Conservation (phyloP, 768 basidiomycete species). For the Tulasnella sp. region DNA sequence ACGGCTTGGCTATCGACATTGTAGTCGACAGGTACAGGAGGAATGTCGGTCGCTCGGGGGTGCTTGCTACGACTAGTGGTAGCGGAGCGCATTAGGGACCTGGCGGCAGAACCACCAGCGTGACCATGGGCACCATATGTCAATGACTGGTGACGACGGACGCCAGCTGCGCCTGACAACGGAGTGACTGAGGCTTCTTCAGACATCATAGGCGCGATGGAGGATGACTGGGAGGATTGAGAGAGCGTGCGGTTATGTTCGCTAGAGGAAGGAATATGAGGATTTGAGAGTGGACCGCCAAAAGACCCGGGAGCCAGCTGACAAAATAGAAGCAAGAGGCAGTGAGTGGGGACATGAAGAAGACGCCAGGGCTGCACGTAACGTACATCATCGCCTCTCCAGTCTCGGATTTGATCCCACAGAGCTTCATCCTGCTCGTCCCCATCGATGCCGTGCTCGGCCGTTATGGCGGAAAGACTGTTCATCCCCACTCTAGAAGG, state of each 20-base stretch:
- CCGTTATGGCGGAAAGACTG: slow-evolving; percentile 78
- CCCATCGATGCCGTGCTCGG: slow-evolving; percentile 68
- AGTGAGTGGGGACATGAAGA: neutral
- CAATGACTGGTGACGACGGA: slow-evolving; percentile 79
- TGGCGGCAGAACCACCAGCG: slow-evolving; percentile 55
- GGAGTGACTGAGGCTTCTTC: slow-evolving; percentile 24
- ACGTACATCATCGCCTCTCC: slow-evolving; percentile 66
- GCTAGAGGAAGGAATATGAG: neutral
- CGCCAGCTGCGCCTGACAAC: slow-evolving; percentile 46
- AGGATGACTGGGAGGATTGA: slow-evolving; percentile 66
- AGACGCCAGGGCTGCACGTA: slow-evolving; percentile 29
- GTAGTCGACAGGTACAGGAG: slow-evolving; percentile 22
- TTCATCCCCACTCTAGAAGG: slow-evolving; percentile 67
- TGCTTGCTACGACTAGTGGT: slow-evolving; percentile 58
- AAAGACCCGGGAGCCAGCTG: slow-evolving; percentile 4
- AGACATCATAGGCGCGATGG: slow-evolving; percentile 51
- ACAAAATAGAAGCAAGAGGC: slow-evolving; percentile 9
- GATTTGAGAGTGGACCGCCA: slow-evolving; percentile 6
- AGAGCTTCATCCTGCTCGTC: slow-evolving; percentile 68
- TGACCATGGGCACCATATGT: slow-evolving; percentile 60
- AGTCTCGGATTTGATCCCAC: slow-evolving; percentile 70
- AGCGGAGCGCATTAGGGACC: slow-evolving; percentile 40
- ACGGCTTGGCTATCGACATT: neutral
- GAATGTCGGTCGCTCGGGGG: slow-evolving; percentile 1
- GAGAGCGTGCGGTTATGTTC: slow-evolving; percentile 58